Evolutionary conservation across 2,329 filamentous ascomycete genomes (phyloP), one percentile per base, ranked within the genome.

Genomic region (Trichoderma arundinaceum): DNA sequence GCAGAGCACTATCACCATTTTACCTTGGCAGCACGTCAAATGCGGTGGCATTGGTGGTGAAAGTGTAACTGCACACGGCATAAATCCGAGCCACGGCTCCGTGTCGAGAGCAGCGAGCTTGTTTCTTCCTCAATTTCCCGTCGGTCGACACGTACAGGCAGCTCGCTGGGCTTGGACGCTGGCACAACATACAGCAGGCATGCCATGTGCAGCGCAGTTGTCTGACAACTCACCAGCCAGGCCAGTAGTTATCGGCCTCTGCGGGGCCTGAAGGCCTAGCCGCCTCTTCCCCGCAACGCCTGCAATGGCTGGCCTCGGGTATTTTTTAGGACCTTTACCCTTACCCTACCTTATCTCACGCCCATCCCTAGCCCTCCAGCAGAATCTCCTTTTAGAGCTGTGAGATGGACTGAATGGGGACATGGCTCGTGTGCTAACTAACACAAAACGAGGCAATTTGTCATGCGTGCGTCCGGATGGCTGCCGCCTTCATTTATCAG

Each of bases 1-100:
- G 41, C 19, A 56, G 53, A 10, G 53, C 22, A 33, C 43, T 66
- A 49, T 64, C 71, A 71, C 64, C 68, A 73, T 73, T 64, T n/a
- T 41, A 44, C 60, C 43, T 53, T 15, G 57, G 4, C 49, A 73
- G 70, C 60, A 66, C 69, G 70, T 69, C 67, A 67, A 62, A 67
- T 28, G 44, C 19, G 43, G 43, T 38, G n/a, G n/a, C 38, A 43
- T 19, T 33, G 59, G 41, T 43, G 58, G 19, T n/a, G 35, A 33
- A n/a, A 13, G 15, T 13, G 57, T 33, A 43, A 41, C 38, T 9
- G 3, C 13, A 17, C 32, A 33, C 41, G 17, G 35, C 52, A 54
- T 17, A 28, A 8, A 4, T 7, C 35, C 19, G 33, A 41, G 7
- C 4, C 12, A 41, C 33, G n/a, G 35, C 12, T 41, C 15, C 4